Evolutionary conservation across 345 rosid species (phyloP).

Genomic region (Arabis hirsuta): DNA sequence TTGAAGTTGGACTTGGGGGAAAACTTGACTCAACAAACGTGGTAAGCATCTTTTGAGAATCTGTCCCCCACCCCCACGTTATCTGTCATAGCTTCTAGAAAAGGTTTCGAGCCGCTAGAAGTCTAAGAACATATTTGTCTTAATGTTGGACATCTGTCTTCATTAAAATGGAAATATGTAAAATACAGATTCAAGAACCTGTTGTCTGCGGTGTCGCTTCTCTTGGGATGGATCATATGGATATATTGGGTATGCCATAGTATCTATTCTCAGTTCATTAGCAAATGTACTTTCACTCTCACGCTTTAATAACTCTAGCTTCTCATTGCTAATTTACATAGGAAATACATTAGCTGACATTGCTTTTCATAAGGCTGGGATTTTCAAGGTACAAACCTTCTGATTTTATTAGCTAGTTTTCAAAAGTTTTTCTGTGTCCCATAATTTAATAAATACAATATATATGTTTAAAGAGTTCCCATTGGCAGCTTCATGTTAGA

Average conservation of each 20-base stretch:
- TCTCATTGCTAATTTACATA: slow-evolving; percentile 42
- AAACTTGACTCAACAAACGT: slow-evolving; percentile 77
- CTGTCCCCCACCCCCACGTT: slow-evolving; percentile 10
- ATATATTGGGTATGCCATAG: slow-evolving; percentile 55
- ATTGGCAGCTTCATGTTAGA: slow-evolving; percentile 48
- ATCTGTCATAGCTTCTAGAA: background rate
- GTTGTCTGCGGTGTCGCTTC: slow-evolving; percentile 86
- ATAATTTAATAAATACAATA: slow-evolving; percentile 28
- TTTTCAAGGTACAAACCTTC: slow-evolving; percentile 73
- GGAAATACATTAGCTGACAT: slow-evolving; percentile 76
- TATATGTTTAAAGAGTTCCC: slow-evolving; percentile 36
- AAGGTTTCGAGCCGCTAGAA: no score
- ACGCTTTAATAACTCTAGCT: slow-evolving; percentile 24
- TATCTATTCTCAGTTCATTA: slow-evolving; percentile 13
- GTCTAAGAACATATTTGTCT: background rate
- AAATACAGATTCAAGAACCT: slow-evolving; percentile 70
- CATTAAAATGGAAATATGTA: slow-evolving; percentile 9
- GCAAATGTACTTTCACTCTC: background rate
- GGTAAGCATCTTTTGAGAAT: slow-evolving; percentile 52
- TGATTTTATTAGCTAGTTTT: slow-evolving; percentile 5
- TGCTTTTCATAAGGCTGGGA: slow-evolving; percentile 90
- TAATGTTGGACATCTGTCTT: background rate
- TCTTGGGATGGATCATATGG: slow-evolving; percentile 91
- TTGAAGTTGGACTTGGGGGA: slow-evolving; percentile 95
- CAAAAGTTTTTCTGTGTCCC: slow-evolving; percentile 22